Conservation (phyloP, 1,284 basidiomycete genomes). For the Phenoliferia sp. region DNA sequence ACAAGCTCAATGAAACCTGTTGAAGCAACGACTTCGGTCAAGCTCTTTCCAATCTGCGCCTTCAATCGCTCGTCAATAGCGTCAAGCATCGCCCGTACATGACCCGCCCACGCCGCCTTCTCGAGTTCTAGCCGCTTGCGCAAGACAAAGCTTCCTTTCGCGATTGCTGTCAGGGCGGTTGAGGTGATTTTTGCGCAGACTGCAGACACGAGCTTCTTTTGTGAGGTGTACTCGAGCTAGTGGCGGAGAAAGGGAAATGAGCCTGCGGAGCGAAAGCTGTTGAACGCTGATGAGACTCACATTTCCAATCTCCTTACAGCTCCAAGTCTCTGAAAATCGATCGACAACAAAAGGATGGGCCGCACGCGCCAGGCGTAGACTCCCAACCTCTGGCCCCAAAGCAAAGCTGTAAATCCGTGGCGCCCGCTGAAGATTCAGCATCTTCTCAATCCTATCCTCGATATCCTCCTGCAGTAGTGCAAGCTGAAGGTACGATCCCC, state of each 20-base stretch:
- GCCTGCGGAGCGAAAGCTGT: too few relatives aligned
- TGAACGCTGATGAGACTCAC: too few relatives aligned
- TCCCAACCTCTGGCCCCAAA: conserved; percentile 65
- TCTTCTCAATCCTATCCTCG: conserved; percentile 75
- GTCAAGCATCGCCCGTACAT: conserved; percentile 44
- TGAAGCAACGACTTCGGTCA: conserved; percentile 31
- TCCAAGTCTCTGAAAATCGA: conserved; percentile 81
- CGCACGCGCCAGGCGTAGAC: conserved; percentile 62
- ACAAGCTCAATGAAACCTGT: conserved; percentile 33
- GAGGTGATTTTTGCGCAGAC: conserved; percentile 62
- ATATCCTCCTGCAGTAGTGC: conserved; percentile 70
- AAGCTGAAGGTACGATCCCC: conserved; percentile 75
- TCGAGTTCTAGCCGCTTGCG: conserved; percentile 37
- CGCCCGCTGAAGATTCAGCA: conserved; percentile 54
- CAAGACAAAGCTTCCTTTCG: conserved; percentile 36
- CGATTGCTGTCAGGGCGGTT: conserved; percentile 59
- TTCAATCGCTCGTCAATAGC: conserved; percentile 34
- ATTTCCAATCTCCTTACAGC: conserved; percentile 66
- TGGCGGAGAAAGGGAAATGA: too few relatives aligned
- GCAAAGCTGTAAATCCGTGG: conserved; percentile 78
- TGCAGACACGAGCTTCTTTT: conserved; percentile 64
- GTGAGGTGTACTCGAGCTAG: conserved; percentile 59
- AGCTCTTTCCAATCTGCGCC: conserved; percentile 19
- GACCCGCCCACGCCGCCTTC: conserved; percentile 31
- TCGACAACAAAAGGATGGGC: conserved; percentile 68